phyloP scores from a whole-genome alignment of 257 asterid genomes.

The Solanum pimpinellifolium region DNA sequence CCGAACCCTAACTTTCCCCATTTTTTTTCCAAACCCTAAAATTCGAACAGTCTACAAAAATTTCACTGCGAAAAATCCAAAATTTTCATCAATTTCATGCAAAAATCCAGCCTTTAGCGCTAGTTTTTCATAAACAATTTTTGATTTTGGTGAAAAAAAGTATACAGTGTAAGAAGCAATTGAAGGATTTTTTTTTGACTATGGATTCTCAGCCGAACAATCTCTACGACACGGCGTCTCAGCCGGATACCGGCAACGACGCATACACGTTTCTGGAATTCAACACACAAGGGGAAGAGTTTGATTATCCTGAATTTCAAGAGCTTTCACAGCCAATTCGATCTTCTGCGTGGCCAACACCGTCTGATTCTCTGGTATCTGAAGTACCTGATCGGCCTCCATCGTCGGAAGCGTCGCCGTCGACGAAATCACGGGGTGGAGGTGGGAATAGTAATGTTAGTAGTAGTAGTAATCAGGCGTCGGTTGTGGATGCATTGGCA shows the following conservation, averaged over 20 bases:
- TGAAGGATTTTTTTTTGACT: not conserved
- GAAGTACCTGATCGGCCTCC: slow-evolving; percentile 29
- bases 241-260: slow-evolving; percentile 88
- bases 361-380: slow-evolving; percentile 47
- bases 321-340: slow-evolving; percentile 96
- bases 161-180: not conserved
- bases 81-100: not conserved
- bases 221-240: slow-evolving; percentile 91
- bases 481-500: slow-evolving; percentile 72
- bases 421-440: slow-evolving; percentile 31
- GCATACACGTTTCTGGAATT: slow-evolving; percentile 88
- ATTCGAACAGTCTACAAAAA: not conserved
- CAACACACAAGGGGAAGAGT: slow-evolving; percentile 93
- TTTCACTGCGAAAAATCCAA: not conserved
- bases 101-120: not conserved
- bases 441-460: not conserved
- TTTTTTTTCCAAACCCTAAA: not conserved
- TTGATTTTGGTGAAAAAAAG: not conserved
- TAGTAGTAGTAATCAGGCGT: slow-evolving; percentile 33
- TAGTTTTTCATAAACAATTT: not conserved
- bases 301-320: slow-evolving; percentile 79
- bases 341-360: slow-evolving; percentile 73
- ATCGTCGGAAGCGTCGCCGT: slow-evolving; percentile 48
- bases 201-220: slow-evolving; percentile 18
- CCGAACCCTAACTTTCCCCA: not conserved